Percentiles rank a stretch among this genome's conserved stretches.
These are phyloP conservation scores for Rhododendron mucronatum DNA, from an alignment of 148 eudicot genomes.

Conservation along the genomic window DNA sequence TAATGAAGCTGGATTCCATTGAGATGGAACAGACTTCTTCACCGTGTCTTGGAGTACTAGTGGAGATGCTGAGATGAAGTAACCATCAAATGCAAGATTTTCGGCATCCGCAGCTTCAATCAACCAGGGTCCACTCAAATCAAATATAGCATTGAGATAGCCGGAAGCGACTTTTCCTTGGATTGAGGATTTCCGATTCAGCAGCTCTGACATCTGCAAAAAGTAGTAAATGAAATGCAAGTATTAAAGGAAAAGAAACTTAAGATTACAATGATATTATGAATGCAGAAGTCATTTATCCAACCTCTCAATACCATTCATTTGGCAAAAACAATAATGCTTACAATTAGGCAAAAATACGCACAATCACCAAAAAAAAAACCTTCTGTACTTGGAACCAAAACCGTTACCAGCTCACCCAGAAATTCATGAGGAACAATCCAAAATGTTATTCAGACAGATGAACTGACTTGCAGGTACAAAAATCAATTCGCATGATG, in stretches of 20 bases:
- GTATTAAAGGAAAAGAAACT: not conserved
- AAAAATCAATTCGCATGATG: not conserved
- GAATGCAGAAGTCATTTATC: not conserved
- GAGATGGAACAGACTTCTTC: conserved; percentile 84
- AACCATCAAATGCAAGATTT: conserved; percentile 86
- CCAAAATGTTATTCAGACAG: not conserved
- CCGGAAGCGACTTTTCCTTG: conserved; percentile 94
- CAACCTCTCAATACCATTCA: not conserved
- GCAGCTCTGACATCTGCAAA: conserved; percentile 89
- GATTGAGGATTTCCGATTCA: conserved; percentile 68
- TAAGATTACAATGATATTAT: not conserved
- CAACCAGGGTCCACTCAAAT: conserved; percentile 79
- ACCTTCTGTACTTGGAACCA: not conserved
- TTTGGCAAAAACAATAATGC: not conserved
- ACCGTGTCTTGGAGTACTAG: conserved; percentile 70
- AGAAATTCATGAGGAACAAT: not conserved
- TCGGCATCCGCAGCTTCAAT: conserved; percentile 73
- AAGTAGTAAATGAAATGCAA: not conserved
- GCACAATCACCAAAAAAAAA: not conserved
- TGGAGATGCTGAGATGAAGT: conserved; percentile 79
- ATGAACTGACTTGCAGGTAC: not conserved
- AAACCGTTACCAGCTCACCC: not conserved
- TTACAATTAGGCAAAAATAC: not conserved
- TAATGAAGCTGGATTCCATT: conserved; percentile 78
- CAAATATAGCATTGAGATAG: conserved; percentile 77